These are phyloP conservation scores for Schizosaccharomyces versatilis DNA, from an alignment of 1,139 yeast genomes.

Conservation along the genomic window DNA sequence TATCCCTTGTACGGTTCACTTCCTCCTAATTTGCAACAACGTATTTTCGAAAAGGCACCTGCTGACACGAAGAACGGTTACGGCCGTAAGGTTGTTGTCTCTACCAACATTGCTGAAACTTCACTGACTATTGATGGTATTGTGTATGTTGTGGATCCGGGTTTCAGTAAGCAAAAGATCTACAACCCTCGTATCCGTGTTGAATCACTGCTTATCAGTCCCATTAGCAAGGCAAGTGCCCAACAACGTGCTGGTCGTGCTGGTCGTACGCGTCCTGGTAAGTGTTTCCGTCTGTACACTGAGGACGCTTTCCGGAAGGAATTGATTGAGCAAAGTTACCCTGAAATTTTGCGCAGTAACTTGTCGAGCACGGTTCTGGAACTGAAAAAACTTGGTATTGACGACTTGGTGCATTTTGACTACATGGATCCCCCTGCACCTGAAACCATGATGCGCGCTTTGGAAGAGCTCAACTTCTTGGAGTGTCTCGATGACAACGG, in stretches of 20 bases:
- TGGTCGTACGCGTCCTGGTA: slow-evolving; percentile 97
- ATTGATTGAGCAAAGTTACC: slow-evolving; percentile 81
- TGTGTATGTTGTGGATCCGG: slow-evolving; percentile 93
- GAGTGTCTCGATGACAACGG: slow-evolving; percentile 87
- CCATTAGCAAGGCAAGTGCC: slow-evolving; percentile 90
- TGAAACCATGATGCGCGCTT: slow-evolving; percentile 96
- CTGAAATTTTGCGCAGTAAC: slow-evolving; percentile 80
- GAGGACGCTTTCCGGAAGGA: slow-evolving; percentile 93
- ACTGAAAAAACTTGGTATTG: slow-evolving; percentile 78
- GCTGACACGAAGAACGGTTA: slow-evolving; percentile 39
- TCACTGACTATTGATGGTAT: slow-evolving; percentile 94
- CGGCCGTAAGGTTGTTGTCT: slow-evolving; percentile 76
- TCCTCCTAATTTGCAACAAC: slow-evolving; percentile 88
- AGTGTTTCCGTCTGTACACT: slow-evolving; percentile 85
- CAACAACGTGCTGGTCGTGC: slow-evolving; percentile 99
- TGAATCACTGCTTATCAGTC: slow-evolving; percentile 80
- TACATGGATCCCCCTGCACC: slow-evolving; percentile 99
- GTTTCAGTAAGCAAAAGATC: slow-evolving; percentile 87
- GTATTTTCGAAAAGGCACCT: slow-evolving; percentile 81
- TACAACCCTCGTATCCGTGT: slow-evolving; percentile 92
- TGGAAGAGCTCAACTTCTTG: slow-evolving; percentile 79
- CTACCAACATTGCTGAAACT: slow-evolving; percentile 96
- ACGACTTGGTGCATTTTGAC: slow-evolving; percentile 90
- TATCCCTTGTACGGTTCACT: slow-evolving; percentile 89
- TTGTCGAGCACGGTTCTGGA: slow-evolving; percentile 81